phyloP scores from a whole-genome alignment of 1,139 yeast species.

The Saccharomyces hybrid region DNA sequence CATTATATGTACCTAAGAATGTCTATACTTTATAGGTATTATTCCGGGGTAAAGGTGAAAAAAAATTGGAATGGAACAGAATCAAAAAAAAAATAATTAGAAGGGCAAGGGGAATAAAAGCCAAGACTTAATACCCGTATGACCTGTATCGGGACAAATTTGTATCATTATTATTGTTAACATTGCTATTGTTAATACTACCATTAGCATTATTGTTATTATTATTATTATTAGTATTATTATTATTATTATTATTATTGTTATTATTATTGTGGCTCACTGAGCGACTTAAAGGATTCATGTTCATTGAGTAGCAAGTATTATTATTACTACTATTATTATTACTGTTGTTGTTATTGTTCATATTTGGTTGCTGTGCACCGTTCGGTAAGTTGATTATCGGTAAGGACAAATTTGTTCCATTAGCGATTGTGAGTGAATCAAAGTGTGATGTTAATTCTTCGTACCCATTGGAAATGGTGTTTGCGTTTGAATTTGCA shows the following conservation, averaged over 20 bases:
- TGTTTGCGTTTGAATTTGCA: slow-evolving; percentile 7
- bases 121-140: background rate
- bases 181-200: background rate
- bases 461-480: slow-evolving; percentile 4
- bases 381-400: background rate
- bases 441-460: slow-evolving; percentile 18
- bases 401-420: slow-evolving; percentile 20
- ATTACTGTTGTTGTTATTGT: background rate
- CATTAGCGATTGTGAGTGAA: slow-evolving; percentile 15
- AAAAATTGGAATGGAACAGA: background rate
- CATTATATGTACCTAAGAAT: background rate
- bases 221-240: background rate
- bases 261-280: background rate
- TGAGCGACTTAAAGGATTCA: background rate
- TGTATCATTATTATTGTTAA: background rate
- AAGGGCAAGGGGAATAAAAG: background rate
- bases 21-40: background rate
- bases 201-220: background rate
- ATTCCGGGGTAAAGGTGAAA: background rate
- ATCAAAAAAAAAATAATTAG: background rate
- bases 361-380: no score
- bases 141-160: background rate
- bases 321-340: background rate
- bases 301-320: background rate
- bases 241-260: background rate